Evolutionary conservation across 202 grass and related monocot species (phyloP), one percentile per base, ranked within the genome.

Genomic region (Setaria viridis): DNA sequence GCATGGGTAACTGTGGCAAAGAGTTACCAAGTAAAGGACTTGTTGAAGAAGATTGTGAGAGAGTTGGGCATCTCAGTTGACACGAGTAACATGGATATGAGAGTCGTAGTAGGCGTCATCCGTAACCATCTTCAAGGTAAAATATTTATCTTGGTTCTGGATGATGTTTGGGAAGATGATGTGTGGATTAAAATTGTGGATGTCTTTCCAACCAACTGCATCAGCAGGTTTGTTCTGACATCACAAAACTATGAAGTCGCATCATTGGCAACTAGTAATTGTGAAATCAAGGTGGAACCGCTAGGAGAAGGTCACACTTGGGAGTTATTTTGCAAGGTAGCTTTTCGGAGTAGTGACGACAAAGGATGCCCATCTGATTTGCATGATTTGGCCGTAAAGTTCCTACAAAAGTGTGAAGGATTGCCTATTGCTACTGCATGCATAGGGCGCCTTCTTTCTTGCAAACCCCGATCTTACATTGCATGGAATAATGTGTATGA

Each of bases 151-250:
- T 25, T 87, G 15, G 20, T 91, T 7, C 71, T 92, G 1, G 91
- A 92, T 87, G 87, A 92, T 50, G 49, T 84, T 6, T 89, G 87
- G 90, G 21, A 54, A 45, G 20, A 11, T n/a, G 55, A 82, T 57
- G 13, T 50, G 6, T 91, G 78, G 74, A 47, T 43, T 14, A 62
- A 83, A 11, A 78, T 88, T 11, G 72, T 32, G 29, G 12, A 46
- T 34, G 45, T 50, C 0, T 71, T 89, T 50, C 51, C 77, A 39
- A 25, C 25, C 25, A 58, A 80, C 16, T 16, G 70, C 15, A 59
- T 11, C 0, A 80, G 79, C 9, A 56, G 73, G 7, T 62, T 92
- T 67, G 41, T 92, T 19, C 33, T 92, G 20, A 92, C 90, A 29
- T 80, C 82, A 72, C 30, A 46, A 17, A 9, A 51, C 1, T 16